Evolutionary conservation across 176 grass and related monocot species (phyloP).

Genomic region (Rhynchospora pubera): DNA sequence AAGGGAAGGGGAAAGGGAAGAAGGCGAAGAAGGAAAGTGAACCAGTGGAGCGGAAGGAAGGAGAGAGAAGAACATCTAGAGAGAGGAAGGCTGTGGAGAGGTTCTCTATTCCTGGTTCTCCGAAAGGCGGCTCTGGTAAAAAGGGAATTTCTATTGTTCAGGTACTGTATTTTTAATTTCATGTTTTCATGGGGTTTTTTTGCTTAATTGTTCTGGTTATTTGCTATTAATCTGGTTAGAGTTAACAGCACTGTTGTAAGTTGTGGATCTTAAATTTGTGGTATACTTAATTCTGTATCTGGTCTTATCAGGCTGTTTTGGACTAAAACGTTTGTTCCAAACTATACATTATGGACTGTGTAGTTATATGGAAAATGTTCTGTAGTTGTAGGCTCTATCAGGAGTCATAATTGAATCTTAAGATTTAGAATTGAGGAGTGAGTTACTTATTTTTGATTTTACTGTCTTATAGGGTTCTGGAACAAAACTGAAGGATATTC

Average conservation of each 20-base stretch:
- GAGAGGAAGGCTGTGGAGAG: constrained; percentile 90
- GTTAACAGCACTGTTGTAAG: neutral
- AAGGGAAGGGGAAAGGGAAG: constrained; percentile 1
- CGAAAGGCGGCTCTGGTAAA: constrained; percentile 30
- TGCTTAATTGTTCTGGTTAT: neutral
- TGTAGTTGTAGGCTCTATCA: neutral
- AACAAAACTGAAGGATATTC: constrained; percentile 86
- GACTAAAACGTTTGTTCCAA: neutral
- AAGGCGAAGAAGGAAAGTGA: neutral
- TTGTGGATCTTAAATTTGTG: neutral
- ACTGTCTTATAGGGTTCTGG: constrained; percentile 64
- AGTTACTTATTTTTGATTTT: neutral
- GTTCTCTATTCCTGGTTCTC: constrained; percentile 50
- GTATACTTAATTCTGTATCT: neutral
- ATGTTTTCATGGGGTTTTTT: neutral
- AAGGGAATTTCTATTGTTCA: constrained; percentile 58
- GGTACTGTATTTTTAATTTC: constrained; percentile 28
- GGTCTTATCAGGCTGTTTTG: neutral
- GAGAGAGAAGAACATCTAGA: constrained; percentile 55
- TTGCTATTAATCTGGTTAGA: neutral
- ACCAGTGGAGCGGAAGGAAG: constrained; percentile 29
- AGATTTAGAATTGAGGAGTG: neutral
- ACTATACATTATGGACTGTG: neutral
- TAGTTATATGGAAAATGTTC: neutral
- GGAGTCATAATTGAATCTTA: neutral